Conservation (phyloP, 2,329 filamentous ascomycete genomes). For the Cephalotrichum gorgonifer region DNA sequence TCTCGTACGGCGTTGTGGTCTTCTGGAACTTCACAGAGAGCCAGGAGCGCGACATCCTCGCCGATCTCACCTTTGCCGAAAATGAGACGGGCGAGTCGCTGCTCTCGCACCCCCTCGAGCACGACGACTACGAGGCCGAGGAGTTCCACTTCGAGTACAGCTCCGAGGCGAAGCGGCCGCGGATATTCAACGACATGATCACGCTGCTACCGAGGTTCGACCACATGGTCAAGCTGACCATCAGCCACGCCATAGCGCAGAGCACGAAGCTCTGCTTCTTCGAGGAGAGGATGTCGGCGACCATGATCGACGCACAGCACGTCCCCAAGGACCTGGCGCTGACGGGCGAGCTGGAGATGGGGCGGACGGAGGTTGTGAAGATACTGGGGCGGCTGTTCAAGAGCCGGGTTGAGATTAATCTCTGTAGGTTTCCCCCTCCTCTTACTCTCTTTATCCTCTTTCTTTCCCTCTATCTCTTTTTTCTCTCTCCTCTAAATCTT, state of each 20-base stretch:
- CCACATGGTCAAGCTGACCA: constrained; percentile 98
- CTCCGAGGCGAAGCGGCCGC: constrained; percentile 69
- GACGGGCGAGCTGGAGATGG: constrained; percentile 86
- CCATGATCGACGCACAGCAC: constrained; percentile 87
- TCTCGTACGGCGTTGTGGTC: constrained; percentile 92
- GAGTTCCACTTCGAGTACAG: constrained; percentile 99
- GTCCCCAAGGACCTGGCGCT: constrained; percentile 82
- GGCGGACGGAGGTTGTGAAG: constrained; percentile 80
- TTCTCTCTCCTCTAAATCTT: constrained; percentile 7
- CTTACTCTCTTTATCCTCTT: background rate
- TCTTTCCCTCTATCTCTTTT: background rate
- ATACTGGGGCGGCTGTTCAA: constrained; percentile 87
- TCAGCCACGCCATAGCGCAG: constrained; percentile 94
- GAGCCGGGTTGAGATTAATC: constrained; percentile 90
- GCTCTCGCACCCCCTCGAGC: constrained; percentile 67
- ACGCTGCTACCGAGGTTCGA: constrained; percentile 80
- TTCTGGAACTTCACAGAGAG: constrained; percentile 98
- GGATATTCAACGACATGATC: constrained; percentile 99
- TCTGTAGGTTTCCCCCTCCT: constrained; percentile 56
- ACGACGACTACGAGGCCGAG: constrained; percentile 92
- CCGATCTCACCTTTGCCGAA: constrained; percentile 77
- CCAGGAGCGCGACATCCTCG: constrained; percentile 93
- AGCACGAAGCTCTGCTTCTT: constrained; percentile 95
- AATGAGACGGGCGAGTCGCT: constrained; percentile 27
- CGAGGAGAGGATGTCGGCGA: constrained; percentile 89